Conservation (phyloP, 768 basidiomycete genomes). For the Phylloporus scabripes region DNA sequence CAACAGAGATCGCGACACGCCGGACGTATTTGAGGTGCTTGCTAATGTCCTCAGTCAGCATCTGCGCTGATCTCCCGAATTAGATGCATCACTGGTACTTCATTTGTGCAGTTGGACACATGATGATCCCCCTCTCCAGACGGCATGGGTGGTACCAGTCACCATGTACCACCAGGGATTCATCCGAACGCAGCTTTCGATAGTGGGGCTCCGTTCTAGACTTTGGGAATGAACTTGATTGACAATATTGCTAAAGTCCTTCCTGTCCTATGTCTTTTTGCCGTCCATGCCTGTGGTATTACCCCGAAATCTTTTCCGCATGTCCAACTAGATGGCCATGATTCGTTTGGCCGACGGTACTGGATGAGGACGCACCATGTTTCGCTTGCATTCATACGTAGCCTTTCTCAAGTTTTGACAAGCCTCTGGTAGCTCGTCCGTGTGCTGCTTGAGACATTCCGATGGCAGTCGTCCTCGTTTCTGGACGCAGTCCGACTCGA, state of each 20-base stretch:
- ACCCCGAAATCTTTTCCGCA: slow-evolving; percentile 78
- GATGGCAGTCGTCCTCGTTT: slow-evolving; percentile 77
- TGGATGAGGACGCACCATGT: slow-evolving; percentile 53
- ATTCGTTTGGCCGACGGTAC: background rate
- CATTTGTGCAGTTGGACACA: too few relatives aligned
- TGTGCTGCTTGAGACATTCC: slow-evolving; percentile 74
- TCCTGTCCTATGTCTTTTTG: slow-evolving; percentile 6
- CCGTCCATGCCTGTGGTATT: slow-evolving; percentile 53
- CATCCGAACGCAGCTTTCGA: too few relatives aligned
- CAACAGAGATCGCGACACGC: too few relatives aligned
- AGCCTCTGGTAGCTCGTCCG: slow-evolving; percentile 70
- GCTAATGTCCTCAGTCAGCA: too few relatives aligned
- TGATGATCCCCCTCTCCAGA: too few relatives aligned
- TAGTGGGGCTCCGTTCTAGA: too few relatives aligned
- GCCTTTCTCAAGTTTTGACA: slow-evolving; percentile 77
- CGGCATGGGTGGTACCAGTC: too few relatives aligned
- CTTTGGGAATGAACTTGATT: too few relatives aligned
- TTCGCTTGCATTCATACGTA: slow-evolving; percentile 86
- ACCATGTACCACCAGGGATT: too few relatives aligned
- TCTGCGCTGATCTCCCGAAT: too few relatives aligned
- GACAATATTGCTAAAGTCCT: slow-evolving; percentile 16
- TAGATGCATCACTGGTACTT: too few relatives aligned
- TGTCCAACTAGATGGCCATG: slow-evolving; percentile 54
- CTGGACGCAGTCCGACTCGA: slow-evolving; percentile 82
- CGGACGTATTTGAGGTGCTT: too few relatives aligned